phyloP scores from a whole-genome alignment of 2,329 filamentous ascomycete species.

The Elsinoe batatas region DNA sequence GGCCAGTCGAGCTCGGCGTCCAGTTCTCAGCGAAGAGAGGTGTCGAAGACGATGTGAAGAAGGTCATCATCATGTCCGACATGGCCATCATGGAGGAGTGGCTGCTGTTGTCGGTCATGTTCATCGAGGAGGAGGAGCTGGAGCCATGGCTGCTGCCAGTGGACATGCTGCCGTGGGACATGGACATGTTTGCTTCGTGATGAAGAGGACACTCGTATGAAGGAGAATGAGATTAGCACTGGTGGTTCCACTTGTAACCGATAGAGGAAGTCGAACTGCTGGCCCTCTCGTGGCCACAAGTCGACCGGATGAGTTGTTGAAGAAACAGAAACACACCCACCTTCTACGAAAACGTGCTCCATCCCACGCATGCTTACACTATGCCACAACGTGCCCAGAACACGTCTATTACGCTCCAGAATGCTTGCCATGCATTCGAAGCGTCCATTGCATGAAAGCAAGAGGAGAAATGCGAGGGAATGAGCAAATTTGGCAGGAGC shows the following conservation, averaged over 20 bases:
- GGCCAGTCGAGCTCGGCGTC: constrained; percentile 59
- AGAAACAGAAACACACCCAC: neutral
- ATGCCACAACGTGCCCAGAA: neutral
- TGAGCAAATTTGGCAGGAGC: neutral
- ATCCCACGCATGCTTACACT: neutral
- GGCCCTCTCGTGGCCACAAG: too few relatives aligned
- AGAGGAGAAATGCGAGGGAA: constrained; percentile 3
- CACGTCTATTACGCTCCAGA: neutral
- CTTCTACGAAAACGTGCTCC: neutral
- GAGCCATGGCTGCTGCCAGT: neutral
- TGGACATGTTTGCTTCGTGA: neutral
- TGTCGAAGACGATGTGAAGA: constrained; percentile 54
- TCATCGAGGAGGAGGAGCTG: neutral
- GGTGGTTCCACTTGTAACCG: neutral
- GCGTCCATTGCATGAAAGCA: neutral
- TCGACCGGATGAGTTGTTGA: neutral
- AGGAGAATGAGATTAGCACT: neutral
- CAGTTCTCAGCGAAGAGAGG: constrained; percentile 61
- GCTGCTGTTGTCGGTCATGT: neutral
- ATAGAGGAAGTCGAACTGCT: neutral
- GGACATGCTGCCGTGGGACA: neutral
- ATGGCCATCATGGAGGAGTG: constrained; percentile 18
- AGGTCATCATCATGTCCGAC: constrained; percentile 46
- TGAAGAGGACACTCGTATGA: neutral
- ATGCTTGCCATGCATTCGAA: neutral